Evolutionary conservation across 1,139 yeast genomes (phyloP).

Genomic region (Taphrina pruni): DNA sequence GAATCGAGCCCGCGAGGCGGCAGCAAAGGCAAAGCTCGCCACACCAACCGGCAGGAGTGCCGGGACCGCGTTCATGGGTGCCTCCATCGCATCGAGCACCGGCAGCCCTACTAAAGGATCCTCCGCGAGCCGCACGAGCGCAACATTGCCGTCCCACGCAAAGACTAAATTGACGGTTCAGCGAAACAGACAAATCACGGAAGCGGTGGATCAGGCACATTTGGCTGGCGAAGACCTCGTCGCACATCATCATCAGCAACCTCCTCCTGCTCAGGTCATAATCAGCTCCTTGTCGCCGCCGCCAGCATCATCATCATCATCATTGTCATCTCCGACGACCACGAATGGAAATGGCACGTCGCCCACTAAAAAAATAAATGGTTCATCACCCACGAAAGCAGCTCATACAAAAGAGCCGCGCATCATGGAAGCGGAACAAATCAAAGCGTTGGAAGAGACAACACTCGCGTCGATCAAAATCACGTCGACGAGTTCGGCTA

Average conservation of each 20-base stretch:
- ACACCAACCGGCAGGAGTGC: background rate
- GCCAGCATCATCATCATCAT: background rate
- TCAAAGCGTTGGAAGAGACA: conserved; percentile 2
- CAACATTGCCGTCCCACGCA: background rate
- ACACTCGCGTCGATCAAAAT: conserved; percentile 10
- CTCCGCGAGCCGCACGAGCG: background rate
- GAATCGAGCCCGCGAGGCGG: conserved; percentile 11
- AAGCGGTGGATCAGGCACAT: conserved; percentile 16
- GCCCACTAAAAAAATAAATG: background rate
- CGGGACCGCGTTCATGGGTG: background rate
- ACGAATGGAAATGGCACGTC: conserved; percentile 2
- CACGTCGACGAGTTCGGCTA: conserved; percentile 62
- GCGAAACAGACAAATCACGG: conserved; percentile 15
- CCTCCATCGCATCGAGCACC: background rate
- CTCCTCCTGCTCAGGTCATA: background rate
- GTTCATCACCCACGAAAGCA: background rate
- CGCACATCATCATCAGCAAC: background rate
- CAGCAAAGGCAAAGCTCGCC: background rate
- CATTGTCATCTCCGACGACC: background rate
- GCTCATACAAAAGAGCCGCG: background rate
- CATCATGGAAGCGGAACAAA: conserved; percentile 1
- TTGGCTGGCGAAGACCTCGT: conserved; percentile 24
- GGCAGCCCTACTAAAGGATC: background rate
- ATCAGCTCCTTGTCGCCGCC: too few relatives aligned
- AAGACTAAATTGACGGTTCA: conserved; percentile 6